Conservation (phyloP, 345 rosid genomes). For the Kernera saxatilis region DNA sequence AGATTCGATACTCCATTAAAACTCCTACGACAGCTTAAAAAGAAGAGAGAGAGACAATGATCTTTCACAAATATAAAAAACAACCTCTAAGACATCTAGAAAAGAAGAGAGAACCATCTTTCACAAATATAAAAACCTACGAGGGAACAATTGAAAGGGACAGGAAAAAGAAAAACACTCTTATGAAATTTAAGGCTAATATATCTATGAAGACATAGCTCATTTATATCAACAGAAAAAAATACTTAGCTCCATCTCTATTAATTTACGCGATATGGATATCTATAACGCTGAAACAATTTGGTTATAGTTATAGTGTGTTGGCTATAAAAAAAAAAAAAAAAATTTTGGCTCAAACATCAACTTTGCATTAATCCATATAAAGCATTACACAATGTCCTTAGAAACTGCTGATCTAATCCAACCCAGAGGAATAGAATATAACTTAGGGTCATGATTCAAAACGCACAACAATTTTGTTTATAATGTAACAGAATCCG, state of each 20-base stretch:
- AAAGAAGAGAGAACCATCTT: conserved; percentile 6
- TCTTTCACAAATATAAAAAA: conserved; percentile 5
- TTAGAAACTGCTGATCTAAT: no score
- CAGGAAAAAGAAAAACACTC: no score
- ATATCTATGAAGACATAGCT: neutral
- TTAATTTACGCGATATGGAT: neutral
- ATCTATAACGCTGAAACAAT: neutral
- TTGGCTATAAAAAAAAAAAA: no score
- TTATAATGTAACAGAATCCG: neutral
- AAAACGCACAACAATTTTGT: neutral
- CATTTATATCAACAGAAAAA: neutral
- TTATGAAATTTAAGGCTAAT: no score
- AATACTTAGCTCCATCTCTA: neutral
- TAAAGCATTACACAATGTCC: no score
- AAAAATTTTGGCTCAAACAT: no score
- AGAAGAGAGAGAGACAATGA: neutral
- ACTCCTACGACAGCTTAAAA: conserved; percentile 3
- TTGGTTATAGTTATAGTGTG: neutral
- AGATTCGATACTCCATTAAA: conserved; percentile 10
- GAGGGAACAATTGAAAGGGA: neutral
- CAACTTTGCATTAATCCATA: no score
- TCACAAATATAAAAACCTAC: neutral
- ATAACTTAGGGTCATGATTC: no score
- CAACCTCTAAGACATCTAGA: neutral
- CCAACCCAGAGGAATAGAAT: no score